These are phyloP conservation scores for Maudiozyma barnettii DNA, from an alignment of 805 yeast genomes.

Conservation along the genomic window DNA sequence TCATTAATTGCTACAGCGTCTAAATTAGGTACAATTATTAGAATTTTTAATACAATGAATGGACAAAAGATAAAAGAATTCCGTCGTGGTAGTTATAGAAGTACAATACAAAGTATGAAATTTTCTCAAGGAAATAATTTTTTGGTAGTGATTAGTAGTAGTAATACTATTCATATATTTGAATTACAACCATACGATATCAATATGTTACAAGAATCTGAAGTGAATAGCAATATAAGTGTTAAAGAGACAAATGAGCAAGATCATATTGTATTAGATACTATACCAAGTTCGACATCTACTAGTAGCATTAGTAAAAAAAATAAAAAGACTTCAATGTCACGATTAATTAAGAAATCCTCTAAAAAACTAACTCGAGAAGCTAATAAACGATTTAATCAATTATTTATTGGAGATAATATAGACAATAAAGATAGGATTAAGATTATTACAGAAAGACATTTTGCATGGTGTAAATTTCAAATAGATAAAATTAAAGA, in stretches of 20 bases:
- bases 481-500: slow-evolving; percentile 36
- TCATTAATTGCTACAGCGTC: slow-evolving; percentile 62
- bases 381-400: slow-evolving; percentile 81
- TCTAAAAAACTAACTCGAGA: slow-evolving; percentile 65
- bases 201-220: background rate
- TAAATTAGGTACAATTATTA: slow-evolving; percentile 64
- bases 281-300: background rate
- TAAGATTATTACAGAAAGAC: slow-evolving; percentile 77
- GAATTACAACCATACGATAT: slow-evolving; percentile 36
- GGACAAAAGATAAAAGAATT: slow-evolving; percentile 55
- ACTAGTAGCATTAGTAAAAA: background rate
- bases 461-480: slow-evolving; percentile 80
- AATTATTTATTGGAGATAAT: slow-evolving; percentile 48
- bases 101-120: slow-evolving; percentile 62
- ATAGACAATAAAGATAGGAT: slow-evolving; percentile 46
- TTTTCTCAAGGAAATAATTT: slow-evolving; percentile 62
- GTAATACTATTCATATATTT: slow-evolving; percentile 87
- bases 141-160: slow-evolving; percentile 71
- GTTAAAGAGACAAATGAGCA: background rate
- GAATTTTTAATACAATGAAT: slow-evolving; percentile 53
- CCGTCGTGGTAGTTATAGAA: slow-evolving; percentile 73
- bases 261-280: slow-evolving; percentile 2
- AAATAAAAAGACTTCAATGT: background rate
- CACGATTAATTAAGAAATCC: slow-evolving; percentile 60
- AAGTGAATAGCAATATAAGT: background rate